These are phyloP conservation scores for Inonotus hispidus DNA, from an alignment of 1,284 basidiomycete genomes.

Conservation along the genomic window DNA sequence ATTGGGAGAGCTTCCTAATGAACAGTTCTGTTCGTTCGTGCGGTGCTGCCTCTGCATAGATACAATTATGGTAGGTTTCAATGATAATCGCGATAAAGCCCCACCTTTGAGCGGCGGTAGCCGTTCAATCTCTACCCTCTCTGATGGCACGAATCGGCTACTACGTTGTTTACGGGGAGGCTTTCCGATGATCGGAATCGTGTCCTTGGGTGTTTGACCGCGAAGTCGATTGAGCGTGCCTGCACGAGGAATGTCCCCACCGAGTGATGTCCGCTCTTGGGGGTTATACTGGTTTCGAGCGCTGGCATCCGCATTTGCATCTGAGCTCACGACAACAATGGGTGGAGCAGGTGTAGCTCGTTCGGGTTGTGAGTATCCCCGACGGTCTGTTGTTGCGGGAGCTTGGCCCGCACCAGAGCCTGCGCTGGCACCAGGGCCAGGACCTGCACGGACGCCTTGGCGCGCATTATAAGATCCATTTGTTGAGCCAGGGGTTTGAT, in stretches of 20 bases:
- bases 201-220: slow-evolving; percentile 76
- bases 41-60: slow-evolving; percentile 74
- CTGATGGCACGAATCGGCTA: slow-evolving; percentile 93
- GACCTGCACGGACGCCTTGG: not conserved
- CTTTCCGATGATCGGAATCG: slow-evolving; percentile 91
- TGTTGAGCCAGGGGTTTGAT: slow-evolving; percentile 22
- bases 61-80: slow-evolving; percentile 18
- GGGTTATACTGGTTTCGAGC: slow-evolving; percentile 37
- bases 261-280: slow-evolving; percentile 49
- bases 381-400: slow-evolving; percentile 11
- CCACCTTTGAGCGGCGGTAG: slow-evolving; percentile 89
- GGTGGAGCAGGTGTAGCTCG: slow-evolving; percentile 62
- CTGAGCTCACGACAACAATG: slow-evolving; percentile 86
- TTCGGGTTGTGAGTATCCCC: slow-evolving; percentile 35
- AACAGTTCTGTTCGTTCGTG: slow-evolving; percentile 90
- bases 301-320: slow-evolving; percentile 56
- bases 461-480: slow-evolving; percentile 3
- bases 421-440: not conserved
- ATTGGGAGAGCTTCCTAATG: slow-evolving; percentile 93
- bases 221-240: slow-evolving; percentile 59
- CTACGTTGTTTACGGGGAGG: slow-evolving; percentile 94
- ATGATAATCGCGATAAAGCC: slow-evolving; percentile 28
- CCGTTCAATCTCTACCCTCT: slow-evolving; percentile 94
- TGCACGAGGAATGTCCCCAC: slow-evolving; percentile 50
- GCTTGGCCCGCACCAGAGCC: not conserved